phyloP scores from a whole-genome alignment of 129 eudicot genomes.

The Calendula officinalis region DNA sequence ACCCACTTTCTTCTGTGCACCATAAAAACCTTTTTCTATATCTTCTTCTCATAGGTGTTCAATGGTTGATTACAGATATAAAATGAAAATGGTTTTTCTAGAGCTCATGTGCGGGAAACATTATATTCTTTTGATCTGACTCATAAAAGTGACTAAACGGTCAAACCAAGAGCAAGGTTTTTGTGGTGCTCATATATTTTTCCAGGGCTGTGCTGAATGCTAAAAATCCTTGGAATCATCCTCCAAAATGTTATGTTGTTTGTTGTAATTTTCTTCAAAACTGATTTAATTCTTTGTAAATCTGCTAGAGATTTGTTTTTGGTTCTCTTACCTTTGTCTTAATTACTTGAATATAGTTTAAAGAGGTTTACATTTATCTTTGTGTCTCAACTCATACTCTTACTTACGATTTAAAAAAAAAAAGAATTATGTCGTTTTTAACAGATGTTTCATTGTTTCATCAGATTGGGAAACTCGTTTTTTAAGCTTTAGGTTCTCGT shows the following conservation, averaged over 20 bases:
- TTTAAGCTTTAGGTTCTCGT: too few relatives aligned
- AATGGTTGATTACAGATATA: slow-evolving; percentile 18
- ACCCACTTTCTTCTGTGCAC: neutral
- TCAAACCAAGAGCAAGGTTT: slow-evolving; percentile 8
- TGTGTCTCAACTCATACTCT: neutral
- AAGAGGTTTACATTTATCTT: neutral
- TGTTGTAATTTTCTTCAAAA: slow-evolving; percentile 16
- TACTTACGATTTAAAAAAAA: neutral
- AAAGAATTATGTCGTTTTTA: too few relatives aligned
- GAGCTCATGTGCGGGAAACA: slow-evolving; percentile 16
- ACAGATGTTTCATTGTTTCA: too few relatives aligned
- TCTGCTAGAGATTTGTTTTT: slow-evolving; percentile 15
- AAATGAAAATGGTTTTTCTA: slow-evolving; percentile 2
- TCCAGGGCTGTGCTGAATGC: slow-evolving; percentile 1
- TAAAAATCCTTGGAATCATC: slow-evolving; percentile 13
- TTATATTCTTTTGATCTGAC: slow-evolving; percentile 6
- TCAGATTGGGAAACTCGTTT: too few relatives aligned
- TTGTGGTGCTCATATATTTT: neutral
- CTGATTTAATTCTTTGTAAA: slow-evolving; percentile 28
- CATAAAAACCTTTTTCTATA: neutral
- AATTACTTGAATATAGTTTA: slow-evolving; percentile 14
- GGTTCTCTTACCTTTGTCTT: slow-evolving; percentile 3
- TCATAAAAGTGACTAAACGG: slow-evolving; percentile 18
- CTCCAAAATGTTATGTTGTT: slow-evolving; percentile 12
- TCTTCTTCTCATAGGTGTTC: neutral